phyloP scores from a whole-genome alignment of 139 green algal genomes.

The Coelastrella sp. region DNA sequence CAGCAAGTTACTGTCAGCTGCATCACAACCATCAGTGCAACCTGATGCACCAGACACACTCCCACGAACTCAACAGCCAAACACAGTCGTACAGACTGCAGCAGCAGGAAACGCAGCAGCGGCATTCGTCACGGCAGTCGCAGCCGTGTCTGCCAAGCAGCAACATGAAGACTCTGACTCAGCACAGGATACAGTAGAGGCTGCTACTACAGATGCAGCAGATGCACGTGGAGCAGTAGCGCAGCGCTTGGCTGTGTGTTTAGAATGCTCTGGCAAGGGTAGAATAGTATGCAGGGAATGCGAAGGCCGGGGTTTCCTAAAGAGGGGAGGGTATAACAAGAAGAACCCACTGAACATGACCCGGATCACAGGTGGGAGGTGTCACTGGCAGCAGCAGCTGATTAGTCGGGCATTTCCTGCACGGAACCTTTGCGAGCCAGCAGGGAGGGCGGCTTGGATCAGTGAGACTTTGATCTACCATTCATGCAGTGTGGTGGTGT shows the following conservation, averaged over 20 bases:
- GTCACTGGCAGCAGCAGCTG: not conserved
- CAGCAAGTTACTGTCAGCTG: not conserved
- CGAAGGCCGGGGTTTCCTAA: slow-evolving; percentile 10
- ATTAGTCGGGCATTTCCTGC: not conserved
- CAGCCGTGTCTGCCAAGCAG: not conserved
- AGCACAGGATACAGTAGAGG: not conserved
- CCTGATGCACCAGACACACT: not conserved
- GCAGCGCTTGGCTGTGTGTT: not conserved
- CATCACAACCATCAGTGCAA: not conserved
- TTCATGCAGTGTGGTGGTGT: too few species aligned
- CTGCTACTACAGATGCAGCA: not conserved
- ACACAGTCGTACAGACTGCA: too few species aligned
- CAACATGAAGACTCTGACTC: not conserved
- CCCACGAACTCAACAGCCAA: too few species aligned
- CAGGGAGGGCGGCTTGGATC: not conserved
- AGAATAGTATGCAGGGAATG: slow-evolving; percentile 38
- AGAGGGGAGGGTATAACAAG: slow-evolving; percentile 34
- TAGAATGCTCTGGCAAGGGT: not conserved
- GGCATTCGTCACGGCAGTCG: too few species aligned
- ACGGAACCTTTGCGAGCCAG: not conserved
- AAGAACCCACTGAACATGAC: slow-evolving; percentile 40
- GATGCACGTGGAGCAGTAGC: not conserved
- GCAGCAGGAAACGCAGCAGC: too few species aligned
- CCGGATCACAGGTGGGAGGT: not conserved
- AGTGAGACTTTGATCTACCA: too few species aligned